phyloP scores from a whole-genome alignment of 2,329 filamentous ascomycete genomes.

The Neoarthrinium moseri region DNA sequence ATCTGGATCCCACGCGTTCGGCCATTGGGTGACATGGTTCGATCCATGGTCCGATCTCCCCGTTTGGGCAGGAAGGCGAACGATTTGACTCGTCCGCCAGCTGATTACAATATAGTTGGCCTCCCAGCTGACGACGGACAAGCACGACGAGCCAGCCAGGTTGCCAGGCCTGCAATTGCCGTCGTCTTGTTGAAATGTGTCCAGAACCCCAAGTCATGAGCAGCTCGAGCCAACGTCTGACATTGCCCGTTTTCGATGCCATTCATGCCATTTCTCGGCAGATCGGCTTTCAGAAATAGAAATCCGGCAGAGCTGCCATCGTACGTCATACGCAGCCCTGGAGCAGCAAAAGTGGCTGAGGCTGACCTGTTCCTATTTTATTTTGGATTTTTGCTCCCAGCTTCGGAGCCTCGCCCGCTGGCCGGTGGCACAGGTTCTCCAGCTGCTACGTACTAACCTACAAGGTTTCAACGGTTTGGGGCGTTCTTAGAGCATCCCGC shows the following conservation, averaged over 20 bases:
- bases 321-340: slow-evolving; percentile 20
- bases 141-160: not conserved
- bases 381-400: too few relatives aligned
- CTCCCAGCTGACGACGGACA: too few relatives aligned
- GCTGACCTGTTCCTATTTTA: too few relatives aligned
- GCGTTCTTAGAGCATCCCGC: too few relatives aligned
- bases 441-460: too few relatives aligned
- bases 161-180: not conserved
- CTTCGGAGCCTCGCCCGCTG: too few relatives aligned
- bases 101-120: too few relatives aligned
- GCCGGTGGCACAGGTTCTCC: too few relatives aligned
- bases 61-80: slow-evolving; percentile 1
- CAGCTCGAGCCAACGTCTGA: slow-evolving; percentile 6
- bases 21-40: slow-evolving; percentile 13
- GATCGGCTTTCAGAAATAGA: not conserved
- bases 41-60: slow-evolving; percentile 12
- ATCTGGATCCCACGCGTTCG: not conserved
- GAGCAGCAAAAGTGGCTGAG: too few relatives aligned
- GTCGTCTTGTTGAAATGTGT: slow-evolving; percentile 1
- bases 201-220: not conserved
- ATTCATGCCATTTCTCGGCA: not conserved
- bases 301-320: not conserved
- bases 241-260: not conserved
- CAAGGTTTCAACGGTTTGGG: too few relatives aligned
- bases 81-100: too few relatives aligned